Percentiles rank a stretch among this genome's conserved stretches.
Conservation (phyloP, 1,284 basidiomycete genomes). For the Apiotrichum sp. region DNA sequence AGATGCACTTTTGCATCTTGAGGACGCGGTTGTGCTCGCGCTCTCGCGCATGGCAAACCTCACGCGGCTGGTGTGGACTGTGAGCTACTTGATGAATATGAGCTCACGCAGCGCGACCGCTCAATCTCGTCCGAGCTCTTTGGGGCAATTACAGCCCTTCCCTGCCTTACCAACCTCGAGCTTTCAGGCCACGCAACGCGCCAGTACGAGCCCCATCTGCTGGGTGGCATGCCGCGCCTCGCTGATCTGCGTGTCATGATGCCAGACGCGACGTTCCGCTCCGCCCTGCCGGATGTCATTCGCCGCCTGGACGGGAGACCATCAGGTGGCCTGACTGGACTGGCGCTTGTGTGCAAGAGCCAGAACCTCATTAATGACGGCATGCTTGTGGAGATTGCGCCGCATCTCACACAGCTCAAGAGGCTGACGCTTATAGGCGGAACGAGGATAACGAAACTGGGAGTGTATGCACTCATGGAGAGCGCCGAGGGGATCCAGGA, state of each 20-base stretch:
- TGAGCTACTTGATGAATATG: constrained; percentile 11
- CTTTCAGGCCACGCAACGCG: constrained; percentile 40
- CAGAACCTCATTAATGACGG: constrained; percentile 35
- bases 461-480: constrained; percentile 29
- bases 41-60: constrained; percentile 35
- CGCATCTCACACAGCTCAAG: constrained; percentile 23
- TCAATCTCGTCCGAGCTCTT: constrained; percentile 35
- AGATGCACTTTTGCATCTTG: constrained; percentile 27
- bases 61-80: constrained; percentile 41
- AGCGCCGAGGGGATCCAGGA: constrained; percentile 29
- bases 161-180: constrained; percentile 30
- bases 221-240: constrained; percentile 26
- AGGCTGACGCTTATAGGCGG: constrained; percentile 39
- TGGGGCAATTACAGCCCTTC: constrained; percentile 24
- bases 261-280: constrained; percentile 35
- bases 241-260: constrained; percentile 43
- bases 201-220: constrained; percentile 31
- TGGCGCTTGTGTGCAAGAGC: constrained; percentile 35
- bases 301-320: constrained; percentile 17
- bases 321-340: constrained; percentile 27
- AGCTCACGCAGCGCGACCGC: constrained; percentile 34
- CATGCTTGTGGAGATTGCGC: constrained; percentile 27
- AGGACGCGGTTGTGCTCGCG: constrained; percentile 28
- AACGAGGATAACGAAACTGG: constrained; percentile 28
- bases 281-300: constrained; percentile 22